Percentiles rank a stretch among this genome's conserved stretches.
phyloP scores from a whole-genome alignment of 495 filamentous ascomycete genomes.

The Hyaloscypha hepaticicola region DNA sequence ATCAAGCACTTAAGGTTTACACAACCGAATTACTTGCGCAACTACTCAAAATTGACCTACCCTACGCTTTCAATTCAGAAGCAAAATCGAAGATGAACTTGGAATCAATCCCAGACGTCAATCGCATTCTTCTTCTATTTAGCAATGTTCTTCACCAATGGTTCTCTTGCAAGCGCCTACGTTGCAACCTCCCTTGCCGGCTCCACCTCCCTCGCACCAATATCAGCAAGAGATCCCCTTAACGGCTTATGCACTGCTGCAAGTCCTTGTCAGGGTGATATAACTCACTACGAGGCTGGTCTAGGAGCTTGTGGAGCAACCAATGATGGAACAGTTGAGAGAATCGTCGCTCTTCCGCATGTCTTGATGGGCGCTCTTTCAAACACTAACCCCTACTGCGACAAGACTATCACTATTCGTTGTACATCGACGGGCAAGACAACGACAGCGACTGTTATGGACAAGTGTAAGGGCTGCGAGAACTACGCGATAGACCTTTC shows the following conservation, averaged over 20 bases:
- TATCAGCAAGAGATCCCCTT: slow-evolving; percentile 2
- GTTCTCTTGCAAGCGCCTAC: no score
- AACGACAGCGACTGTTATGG: slow-evolving; percentile 55
- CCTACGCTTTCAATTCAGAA: no score
- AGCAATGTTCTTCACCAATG: no score
- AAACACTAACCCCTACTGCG: slow-evolving; percentile 61
- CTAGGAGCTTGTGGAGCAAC: slow-evolving; percentile 30
- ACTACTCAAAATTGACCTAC: not conserved
- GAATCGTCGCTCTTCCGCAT: slow-evolving; percentile 29
- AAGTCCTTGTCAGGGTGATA: slow-evolving; percentile 29
- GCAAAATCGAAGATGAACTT: no score
- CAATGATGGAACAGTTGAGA: slow-evolving; percentile 22
- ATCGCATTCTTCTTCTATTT: no score
- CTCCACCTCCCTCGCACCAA: no score
- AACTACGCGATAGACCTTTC: slow-evolving; percentile 45
- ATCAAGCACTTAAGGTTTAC: no score
- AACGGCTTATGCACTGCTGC: slow-evolving; percentile 19
- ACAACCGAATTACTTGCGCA: not conserved
- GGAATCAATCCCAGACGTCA: no score
- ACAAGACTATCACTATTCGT: slow-evolving; percentile 60
- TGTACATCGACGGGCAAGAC: slow-evolving; percentile 46
- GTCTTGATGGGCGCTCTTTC: slow-evolving; percentile 52
- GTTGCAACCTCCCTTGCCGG: no score
- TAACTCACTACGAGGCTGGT: slow-evolving; percentile 31
- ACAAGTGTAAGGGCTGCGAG: slow-evolving; percentile 73